These are phyloP conservation scores for Talaromyces sp. DNA, from an alignment of 2,329 filamentous ascomycete species.

Conservation along the genomic window DNA sequence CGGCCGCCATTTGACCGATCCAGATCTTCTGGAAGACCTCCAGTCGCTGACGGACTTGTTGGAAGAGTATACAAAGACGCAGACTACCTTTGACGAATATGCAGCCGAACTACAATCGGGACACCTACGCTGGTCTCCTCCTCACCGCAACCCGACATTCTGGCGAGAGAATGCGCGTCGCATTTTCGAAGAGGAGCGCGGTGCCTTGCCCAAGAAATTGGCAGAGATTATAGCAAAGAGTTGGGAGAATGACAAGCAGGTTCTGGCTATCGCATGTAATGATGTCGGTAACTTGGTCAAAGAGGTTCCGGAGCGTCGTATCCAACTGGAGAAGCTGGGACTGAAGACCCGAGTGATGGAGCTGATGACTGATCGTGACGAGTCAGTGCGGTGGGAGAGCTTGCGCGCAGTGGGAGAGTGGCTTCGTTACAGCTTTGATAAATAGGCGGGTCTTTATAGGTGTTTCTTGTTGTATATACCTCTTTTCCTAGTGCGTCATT, in stretches of 20 bases:
- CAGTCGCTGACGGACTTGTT: conserved; percentile 60
- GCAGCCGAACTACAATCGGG: conserved; percentile 80
- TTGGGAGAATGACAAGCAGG: conserved; percentile 80
- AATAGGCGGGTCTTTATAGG: background rate
- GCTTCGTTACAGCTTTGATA: conserved; percentile 66
- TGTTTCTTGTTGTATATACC: conserved; percentile 1
- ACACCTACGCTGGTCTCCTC: conserved; percentile 88
- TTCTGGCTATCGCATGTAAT: conserved; percentile 88
- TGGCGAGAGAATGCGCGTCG: conserved; percentile 88
- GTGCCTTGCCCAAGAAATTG: conserved; percentile 72
- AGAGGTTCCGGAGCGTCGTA: conserved; percentile 80
- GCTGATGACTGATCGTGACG: conserved; percentile 84
- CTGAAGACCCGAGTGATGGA: conserved; percentile 88
- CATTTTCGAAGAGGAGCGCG: conserved; percentile 80
- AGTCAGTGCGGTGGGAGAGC: conserved; percentile 89
- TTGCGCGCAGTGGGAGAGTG: conserved; percentile 77
- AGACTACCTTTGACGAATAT: conserved; percentile 66
- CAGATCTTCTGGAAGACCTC: conserved; percentile 50
- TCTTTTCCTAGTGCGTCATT: background rate
- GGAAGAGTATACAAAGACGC: conserved; percentile 75
- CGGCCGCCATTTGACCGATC: conserved; percentile 49
- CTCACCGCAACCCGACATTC: conserved; percentile 80
- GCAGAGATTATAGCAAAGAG: conserved; percentile 80
- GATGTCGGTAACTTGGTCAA: conserved; percentile 86
- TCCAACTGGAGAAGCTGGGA: conserved; percentile 75